A percentile compares a stretch with the other conserved stretches of the same genome.
Conservation (phyloP, 768 basidiomycete species). For the Mycena latifolia region DNA sequence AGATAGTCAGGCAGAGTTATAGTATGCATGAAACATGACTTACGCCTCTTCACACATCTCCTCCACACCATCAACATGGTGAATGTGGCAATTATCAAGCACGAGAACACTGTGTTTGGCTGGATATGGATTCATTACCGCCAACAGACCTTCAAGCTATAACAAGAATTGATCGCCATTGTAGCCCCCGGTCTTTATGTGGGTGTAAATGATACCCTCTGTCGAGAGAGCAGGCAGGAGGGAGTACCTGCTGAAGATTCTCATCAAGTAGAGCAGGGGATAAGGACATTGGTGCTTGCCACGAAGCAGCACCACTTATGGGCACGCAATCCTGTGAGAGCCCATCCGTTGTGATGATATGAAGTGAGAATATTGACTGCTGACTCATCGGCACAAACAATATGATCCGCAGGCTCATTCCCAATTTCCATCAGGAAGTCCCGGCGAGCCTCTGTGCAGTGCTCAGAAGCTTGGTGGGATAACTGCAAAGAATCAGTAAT, state of each 20-base stretch:
- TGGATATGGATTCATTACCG: constrained; percentile 44
- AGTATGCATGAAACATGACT: not conserved
- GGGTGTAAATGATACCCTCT: constrained; percentile 33
- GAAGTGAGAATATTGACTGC: not conserved
- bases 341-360: not conserved
- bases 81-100: constrained; percentile 47
- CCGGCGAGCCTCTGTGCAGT: not conserved
- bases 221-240: constrained; percentile 33
- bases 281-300: not conserved
- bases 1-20: not conserved
- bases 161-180: constrained; percentile 29
- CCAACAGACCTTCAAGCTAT: constrained; percentile 24
- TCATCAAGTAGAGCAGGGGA: constrained; percentile 16
- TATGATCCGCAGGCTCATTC: not conserved
- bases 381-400: not conserved
- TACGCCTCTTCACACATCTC: constrained; percentile 24
- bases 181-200: constrained; percentile 31
- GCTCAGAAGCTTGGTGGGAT: constrained; percentile 4
- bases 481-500: not conserved
- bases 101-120: constrained; percentile 40
- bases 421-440: constrained; percentile 4
- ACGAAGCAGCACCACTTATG: not conserved
- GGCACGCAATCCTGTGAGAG: not conserved
- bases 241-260: constrained; percentile 33
- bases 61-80: constrained; percentile 40